Conservation (phyloP, 2,329 filamentous ascomycete genomes). For the Neophaeococcomyces aloes region DNA sequence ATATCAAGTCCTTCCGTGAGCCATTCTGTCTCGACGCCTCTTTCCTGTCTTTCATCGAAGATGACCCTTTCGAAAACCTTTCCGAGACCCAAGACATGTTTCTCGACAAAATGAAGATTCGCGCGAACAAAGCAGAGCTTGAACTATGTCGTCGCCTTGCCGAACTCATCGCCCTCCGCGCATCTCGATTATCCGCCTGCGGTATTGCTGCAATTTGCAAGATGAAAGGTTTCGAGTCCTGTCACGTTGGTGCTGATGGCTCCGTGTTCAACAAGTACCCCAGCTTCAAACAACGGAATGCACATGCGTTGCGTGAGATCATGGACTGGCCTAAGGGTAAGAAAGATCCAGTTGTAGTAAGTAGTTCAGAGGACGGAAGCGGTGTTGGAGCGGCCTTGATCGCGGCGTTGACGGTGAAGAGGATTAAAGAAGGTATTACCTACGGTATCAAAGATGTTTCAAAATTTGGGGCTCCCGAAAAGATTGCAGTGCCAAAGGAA, state of each 20-base stretch:
- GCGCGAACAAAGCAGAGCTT: constrained; percentile 64
- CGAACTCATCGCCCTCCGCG: constrained; percentile 88
- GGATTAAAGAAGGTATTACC: constrained; percentile 49
- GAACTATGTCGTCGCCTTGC: constrained; percentile 81
- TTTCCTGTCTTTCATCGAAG: constrained; percentile 85
- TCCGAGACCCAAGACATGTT: constrained; percentile 80
- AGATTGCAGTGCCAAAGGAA: background rate
- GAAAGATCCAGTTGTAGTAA: constrained; percentile 76
- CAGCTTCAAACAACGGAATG: constrained; percentile 89
- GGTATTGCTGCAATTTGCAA: constrained; percentile 93
- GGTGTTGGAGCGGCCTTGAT: constrained; percentile 96
- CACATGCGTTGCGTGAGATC: constrained; percentile 83
- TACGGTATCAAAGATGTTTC: constrained; percentile 46
- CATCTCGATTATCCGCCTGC: constrained; percentile 83
- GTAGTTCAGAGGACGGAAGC: constrained; percentile 87
- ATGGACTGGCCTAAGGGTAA: constrained; percentile 75
- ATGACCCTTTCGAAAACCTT: constrained; percentile 93
- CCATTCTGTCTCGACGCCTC: constrained; percentile 85
- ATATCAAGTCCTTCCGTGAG: constrained; percentile 69
- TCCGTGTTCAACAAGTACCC: constrained; percentile 99
- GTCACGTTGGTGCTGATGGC: constrained; percentile 92
- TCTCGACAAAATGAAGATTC: constrained; percentile 61
- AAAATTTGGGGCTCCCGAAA: constrained; percentile 22
- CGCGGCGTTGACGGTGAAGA: constrained; percentile 59
- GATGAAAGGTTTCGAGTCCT: constrained; percentile 81